phyloP scores from a whole-genome alignment of 2,329 filamentous ascomycete species.

The Aspergillus fumigatus region DNA sequence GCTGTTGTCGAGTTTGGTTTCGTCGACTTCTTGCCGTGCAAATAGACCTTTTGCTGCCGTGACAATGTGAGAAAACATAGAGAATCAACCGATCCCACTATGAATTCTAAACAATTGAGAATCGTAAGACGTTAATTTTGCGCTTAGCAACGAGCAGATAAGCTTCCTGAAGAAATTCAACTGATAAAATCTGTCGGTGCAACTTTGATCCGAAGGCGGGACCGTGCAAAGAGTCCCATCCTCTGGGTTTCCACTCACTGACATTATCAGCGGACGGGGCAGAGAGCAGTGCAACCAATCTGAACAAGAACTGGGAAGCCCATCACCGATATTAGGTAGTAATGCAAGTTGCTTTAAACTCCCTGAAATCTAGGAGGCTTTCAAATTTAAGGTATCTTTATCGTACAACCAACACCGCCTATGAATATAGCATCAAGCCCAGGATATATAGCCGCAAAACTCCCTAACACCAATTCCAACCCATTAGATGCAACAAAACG shows the following conservation, averaged over 20 bases:
- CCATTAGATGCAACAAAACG: neutral
- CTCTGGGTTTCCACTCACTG: neutral
- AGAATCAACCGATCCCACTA: conserved; percentile 10
- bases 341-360: neutral
- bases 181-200: conserved; percentile 10
- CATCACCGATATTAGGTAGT: neutral
- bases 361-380: neutral
- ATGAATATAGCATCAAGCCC: neutral
- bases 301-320: neutral
- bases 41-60: conserved; percentile 41
- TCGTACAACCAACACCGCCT: neutral
- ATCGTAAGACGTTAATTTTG: neutral
- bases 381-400: neutral
- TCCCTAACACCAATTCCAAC: neutral
- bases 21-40: conserved; percentile 27
- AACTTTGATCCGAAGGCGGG: conserved; percentile 17
- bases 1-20: conserved; percentile 8
- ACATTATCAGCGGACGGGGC: neutral
- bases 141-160: neutral
- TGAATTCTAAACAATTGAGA: conserved; percentile 1
- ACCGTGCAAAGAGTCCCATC: neutral
- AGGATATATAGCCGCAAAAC: neutral
- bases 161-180: conserved; percentile 1
- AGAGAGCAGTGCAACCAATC: neutral
- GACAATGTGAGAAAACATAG: conserved; percentile 41